A percentile compares a stretch with the other conserved stretches of the same genome.
Evolutionary conservation across 257 asterid genomes (phyloP).

Genomic region (Mentha longifolia): DNA sequence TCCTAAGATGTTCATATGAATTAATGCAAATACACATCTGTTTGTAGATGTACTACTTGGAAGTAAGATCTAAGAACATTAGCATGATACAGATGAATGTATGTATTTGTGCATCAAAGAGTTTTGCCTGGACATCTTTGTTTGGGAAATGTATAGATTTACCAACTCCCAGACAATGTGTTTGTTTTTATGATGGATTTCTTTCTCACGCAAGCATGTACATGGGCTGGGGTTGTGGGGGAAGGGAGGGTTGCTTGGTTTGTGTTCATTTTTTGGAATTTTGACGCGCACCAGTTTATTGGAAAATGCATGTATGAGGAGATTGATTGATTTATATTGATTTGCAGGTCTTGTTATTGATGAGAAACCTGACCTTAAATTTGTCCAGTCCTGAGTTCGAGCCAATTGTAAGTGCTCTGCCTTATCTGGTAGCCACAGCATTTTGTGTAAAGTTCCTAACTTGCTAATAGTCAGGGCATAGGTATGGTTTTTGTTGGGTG

Average conservation of each 20-base stretch:
- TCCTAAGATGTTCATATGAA: neutral
- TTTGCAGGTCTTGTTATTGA: slow-evolving; percentile 87
- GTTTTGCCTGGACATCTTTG: neutral
- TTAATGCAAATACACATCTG: neutral
- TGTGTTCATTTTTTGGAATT: slow-evolving; percentile 9
- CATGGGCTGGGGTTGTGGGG: neutral
- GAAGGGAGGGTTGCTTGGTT: neutral
- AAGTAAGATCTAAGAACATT: neutral
- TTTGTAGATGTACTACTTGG: neutral
- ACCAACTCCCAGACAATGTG: neutral
- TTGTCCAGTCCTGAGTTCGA: slow-evolving; percentile 86
- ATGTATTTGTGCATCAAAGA: neutral
- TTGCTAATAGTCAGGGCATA: neutral
- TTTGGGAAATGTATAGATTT: neutral
- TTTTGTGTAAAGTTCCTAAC: slow-evolving; percentile 19
- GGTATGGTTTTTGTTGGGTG: neutral
- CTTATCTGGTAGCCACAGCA: slow-evolving; percentile 13
- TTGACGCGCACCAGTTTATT: slow-evolving; percentile 5
- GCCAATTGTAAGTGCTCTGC: slow-evolving; percentile 68
- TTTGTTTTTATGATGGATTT: neutral
- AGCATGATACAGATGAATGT: neutral
- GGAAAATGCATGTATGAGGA: neutral
- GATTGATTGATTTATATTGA: slow-evolving; percentile 34
- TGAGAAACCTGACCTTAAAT: slow-evolving; percentile 85
- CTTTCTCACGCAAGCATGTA: neutral